Evolutionary conservation across 257 asterid species (phyloP).

Genomic region (Oldenlandia corymbosa): DNA sequence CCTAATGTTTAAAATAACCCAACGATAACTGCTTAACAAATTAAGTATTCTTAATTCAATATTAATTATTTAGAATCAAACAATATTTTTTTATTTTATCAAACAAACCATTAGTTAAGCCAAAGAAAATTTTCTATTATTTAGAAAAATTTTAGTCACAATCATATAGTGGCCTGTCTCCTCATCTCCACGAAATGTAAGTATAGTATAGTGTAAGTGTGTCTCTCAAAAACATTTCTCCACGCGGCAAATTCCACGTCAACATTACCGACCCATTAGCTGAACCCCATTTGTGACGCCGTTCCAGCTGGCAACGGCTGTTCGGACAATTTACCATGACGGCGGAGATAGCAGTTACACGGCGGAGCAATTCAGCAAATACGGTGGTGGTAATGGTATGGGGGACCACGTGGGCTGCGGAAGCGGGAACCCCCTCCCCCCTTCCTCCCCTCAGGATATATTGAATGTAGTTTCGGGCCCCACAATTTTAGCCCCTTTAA

Average conservation of each 20-base stretch:
- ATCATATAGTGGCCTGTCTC: too few species aligned
- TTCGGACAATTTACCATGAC: constrained; percentile 37
- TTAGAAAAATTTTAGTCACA: too few species aligned
- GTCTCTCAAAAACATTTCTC: too few species aligned
- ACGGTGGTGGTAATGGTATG: constrained; percentile 4
- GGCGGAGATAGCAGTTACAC: constrained; percentile 19
- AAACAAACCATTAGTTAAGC: too few species aligned
- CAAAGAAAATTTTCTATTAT: too few species aligned
- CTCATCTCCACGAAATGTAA: too few species aligned
- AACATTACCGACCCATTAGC: constrained; percentile 23
- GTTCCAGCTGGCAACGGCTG: constrained; percentile 24
- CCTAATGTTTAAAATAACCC: too few species aligned
- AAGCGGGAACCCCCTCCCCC: constrained; percentile 22
- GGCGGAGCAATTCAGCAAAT: not conserved
- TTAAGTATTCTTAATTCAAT: too few species aligned
- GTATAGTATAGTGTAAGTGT: too few species aligned
- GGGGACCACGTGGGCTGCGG: constrained; percentile 33
- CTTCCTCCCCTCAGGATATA: constrained; percentile 35
- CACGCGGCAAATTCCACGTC: constrained; percentile 15
- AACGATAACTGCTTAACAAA: too few species aligned
- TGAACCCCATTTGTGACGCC: constrained; percentile 37
- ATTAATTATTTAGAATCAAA: too few species aligned
- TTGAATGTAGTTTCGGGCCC: constrained; percentile 20
- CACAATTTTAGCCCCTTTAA: not conserved
- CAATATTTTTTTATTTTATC: too few species aligned